Base-by-base conservation (phyloP, 306 rosid species). In the Mimosa pudica region DNA sequence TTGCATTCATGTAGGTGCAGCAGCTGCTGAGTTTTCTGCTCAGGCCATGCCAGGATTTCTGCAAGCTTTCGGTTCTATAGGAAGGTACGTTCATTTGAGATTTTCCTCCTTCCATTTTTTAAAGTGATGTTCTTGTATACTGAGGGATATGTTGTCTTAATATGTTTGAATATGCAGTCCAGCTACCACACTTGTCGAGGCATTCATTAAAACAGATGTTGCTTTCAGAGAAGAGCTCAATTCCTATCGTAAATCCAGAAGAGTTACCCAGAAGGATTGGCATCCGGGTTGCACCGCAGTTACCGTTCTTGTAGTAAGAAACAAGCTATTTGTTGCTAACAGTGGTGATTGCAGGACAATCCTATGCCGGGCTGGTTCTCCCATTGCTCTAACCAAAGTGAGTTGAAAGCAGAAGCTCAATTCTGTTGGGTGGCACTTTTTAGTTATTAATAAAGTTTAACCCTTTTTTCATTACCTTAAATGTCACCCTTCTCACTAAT, bases 271-370 rank as follows among this genome's bases (percentile, higher is more conserved):
- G 85, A 95, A 92, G 82, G 93, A 92, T 49, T 91, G 95, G 96
- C 92, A 92, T 88, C 98, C 98, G 65, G 98, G 98, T 49, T 95
- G 98, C 87, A 92, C 98, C 8, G 98, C 98, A 5, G 82, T 89
- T n/a, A 76, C 81, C 64, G 78, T 94, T 81, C 91, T 95, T 80
- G 79, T 95, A 61, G 87, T 88, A 71, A 77, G 90, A 82, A 85
- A 82, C 89, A 92, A 86, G 88, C 91, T 95, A 57, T 88, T 89
- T 87, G 92, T 93, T 78, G 97, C 98, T 51, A 92, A 95, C 85
- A 81, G 88, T 41, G 98, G 98, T 79, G 98, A 95, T 77, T 95
- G 98, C 80, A 85, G 97, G 83, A 85, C 98, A 65, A 85, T 93
- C 82, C 80, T 92, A 82, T 95, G 98, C 75, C 92, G 93, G 52